A percentile compares a stretch with the other conserved stretches of the same genome.
phyloP scores from a whole-genome alignment of 2,329 filamentous ascomycete genomes.

The Aureobasidium sp. region DNA sequence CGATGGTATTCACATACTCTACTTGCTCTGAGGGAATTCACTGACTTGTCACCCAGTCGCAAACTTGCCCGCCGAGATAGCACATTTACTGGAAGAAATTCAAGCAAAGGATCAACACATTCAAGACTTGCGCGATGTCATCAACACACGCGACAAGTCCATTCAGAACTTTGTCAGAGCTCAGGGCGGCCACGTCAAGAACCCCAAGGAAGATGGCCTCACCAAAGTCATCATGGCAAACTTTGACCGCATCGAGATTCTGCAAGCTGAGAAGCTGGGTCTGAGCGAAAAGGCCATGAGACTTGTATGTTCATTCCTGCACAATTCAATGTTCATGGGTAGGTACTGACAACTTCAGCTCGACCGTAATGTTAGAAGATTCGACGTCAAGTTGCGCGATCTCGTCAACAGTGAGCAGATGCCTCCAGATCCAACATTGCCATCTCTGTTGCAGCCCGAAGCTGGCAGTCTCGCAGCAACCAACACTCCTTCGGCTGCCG shows the following conservation, averaged over 20 bases:
- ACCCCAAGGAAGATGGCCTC: slow-evolving; percentile 65
- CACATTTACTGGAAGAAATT: slow-evolving; percentile 76
- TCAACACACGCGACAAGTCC: slow-evolving; percentile 62
- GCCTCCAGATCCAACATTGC: slow-evolving; percentile 49
- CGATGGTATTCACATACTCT: slow-evolving; percentile 41
- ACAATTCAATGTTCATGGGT: neutral
- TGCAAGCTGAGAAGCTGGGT: slow-evolving; percentile 67
- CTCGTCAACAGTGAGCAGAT: slow-evolving; percentile 51
- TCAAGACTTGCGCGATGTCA: slow-evolving; percentile 57
- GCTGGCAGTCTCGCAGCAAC: slow-evolving; percentile 42
- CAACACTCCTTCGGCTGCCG: slow-evolving; percentile 39
- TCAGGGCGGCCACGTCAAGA: slow-evolving; percentile 62
- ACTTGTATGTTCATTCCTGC: slow-evolving; percentile 39
- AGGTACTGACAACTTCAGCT: slow-evolving; percentile 27
- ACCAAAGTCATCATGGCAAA: slow-evolving; percentile 58
- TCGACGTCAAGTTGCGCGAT: slow-evolving; percentile 54
- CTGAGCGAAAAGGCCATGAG: slow-evolving; percentile 56
- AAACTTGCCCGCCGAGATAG: slow-evolving; percentile 74
- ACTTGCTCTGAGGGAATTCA: neutral
- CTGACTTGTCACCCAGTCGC: slow-evolving; percentile 41
- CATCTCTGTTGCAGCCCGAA: slow-evolving; percentile 45
- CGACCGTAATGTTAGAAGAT: slow-evolving; percentile 53
- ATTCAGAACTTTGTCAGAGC: slow-evolving; percentile 75
- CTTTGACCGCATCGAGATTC: slow-evolving; percentile 57
- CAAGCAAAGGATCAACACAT: slow-evolving; percentile 68